These are phyloP conservation scores for Macrocybe gigantea DNA, from an alignment of 768 basidiomycete genomes.

Conservation along the genomic window DNA sequence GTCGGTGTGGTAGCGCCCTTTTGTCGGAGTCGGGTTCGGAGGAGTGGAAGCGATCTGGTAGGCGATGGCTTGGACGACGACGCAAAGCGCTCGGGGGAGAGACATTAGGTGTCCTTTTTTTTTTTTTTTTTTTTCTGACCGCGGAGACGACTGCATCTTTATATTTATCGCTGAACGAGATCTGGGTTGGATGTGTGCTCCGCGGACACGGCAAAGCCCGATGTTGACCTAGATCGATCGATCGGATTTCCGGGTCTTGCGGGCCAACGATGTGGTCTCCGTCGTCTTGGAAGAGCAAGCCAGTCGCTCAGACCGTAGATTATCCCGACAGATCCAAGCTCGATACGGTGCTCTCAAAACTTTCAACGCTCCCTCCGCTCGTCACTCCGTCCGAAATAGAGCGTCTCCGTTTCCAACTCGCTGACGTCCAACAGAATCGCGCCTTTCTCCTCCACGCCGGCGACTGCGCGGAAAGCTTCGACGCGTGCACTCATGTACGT, in stretches of 20 bases:
- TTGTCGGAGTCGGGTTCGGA: conserved; percentile 40
- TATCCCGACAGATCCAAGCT: not conserved
- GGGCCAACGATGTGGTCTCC: conserved; percentile 49
- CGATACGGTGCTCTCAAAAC: conserved; percentile 69
- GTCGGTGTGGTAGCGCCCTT: conserved; percentile 39
- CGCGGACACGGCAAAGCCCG: too few species aligned
- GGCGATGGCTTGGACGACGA: conserved; percentile 33
- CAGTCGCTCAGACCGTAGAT: conserved; percentile 61
- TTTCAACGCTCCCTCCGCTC: conserved; percentile 77
- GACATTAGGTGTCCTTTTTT: conserved; percentile 23
- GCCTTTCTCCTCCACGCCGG: conserved; percentile 96
- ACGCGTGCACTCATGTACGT: conserved; percentile 80
- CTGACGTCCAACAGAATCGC: conserved; percentile 76
- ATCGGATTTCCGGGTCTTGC: too few species aligned
- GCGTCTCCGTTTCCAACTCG: conserved; percentile 73
- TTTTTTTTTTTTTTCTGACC: too few species aligned
- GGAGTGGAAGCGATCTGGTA: conserved; percentile 42
- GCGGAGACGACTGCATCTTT: too few species aligned
- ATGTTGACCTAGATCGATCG: too few species aligned
- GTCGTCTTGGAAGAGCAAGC: conserved; percentile 74
- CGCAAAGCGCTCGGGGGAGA: conserved; percentile 31
- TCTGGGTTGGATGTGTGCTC: too few species aligned
- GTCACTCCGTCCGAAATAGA: conserved; percentile 94
- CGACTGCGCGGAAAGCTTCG: conserved; percentile 96
- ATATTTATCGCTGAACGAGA: too few species aligned